Evolutionary conservation across 805 yeast genomes (phyloP).

Genomic region (Starmerella sirachaensis): DNA sequence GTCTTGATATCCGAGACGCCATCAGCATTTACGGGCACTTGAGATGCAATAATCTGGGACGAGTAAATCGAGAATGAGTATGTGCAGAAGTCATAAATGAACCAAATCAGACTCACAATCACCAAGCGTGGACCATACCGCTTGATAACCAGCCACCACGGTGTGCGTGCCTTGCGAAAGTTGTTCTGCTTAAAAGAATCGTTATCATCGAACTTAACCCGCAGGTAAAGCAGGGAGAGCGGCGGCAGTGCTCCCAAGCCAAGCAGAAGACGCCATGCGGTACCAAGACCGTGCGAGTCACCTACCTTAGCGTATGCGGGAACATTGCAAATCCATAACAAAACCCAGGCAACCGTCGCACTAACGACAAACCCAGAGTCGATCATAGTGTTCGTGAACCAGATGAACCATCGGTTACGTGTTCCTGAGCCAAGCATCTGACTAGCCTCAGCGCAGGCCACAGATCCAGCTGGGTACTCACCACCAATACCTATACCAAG

Average conservation of each 20-base stretch:
- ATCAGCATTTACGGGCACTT: conserved; percentile 35
- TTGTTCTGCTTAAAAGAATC: conserved; percentile 57
- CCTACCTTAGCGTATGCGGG: conserved; percentile 18
- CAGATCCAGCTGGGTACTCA: conserved; percentile 88
- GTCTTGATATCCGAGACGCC: conserved; percentile 43
- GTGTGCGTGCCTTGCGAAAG: conserved; percentile 45
- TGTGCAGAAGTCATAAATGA: conserved; percentile 75
- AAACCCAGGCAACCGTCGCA: conserved; percentile 74
- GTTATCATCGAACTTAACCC: conserved; percentile 65
- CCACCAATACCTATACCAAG: conserved; percentile 90
- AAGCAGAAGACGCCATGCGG: conserved; percentile 84
- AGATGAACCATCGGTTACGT: conserved; percentile 77
- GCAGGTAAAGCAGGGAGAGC: conserved; percentile 57
- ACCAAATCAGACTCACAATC: conserved; percentile 73
- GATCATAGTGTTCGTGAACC: conserved; percentile 83
- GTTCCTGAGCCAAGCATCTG: conserved; percentile 64
- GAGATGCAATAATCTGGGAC: conserved; percentile 51
- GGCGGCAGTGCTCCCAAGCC: conserved; percentile 91
- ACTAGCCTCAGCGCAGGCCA: conserved; percentile 87
- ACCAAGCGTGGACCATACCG: conserved; percentile 73
- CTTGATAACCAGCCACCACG: conserved; percentile 57
- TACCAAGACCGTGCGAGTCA: conserved; percentile 47
- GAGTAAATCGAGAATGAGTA: conserved; percentile 85
- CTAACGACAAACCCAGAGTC: conserved; percentile 76
- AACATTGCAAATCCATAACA: conserved; percentile 65